These are phyloP conservation scores for Geoglossum glabrum DNA, from an alignment of 495 filamentous ascomycete genomes.

Conservation along the genomic window DNA sequence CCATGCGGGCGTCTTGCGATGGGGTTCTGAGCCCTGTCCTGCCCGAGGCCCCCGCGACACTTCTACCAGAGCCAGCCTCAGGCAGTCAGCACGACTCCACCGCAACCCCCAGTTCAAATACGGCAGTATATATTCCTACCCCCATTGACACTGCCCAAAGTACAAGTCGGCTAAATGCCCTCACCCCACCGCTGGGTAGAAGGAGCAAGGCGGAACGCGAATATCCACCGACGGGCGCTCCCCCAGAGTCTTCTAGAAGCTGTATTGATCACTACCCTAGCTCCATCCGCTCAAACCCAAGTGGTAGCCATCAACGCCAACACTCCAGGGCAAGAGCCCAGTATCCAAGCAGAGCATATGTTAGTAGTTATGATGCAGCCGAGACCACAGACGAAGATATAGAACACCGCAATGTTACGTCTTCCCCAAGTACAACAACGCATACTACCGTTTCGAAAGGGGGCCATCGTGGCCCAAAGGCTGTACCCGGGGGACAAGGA, in stretches of 20 bases:
- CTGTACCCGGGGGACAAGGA: background rate
- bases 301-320: background rate
- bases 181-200: background rate
- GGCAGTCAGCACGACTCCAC: background rate
- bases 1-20: background rate
- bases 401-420: background rate
- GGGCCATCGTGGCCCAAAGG: background rate
- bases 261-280: background rate
- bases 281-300: background rate
- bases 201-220: background rate
- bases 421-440: background rate
- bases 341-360: background rate
- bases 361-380: background rate
- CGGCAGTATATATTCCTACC: background rate
- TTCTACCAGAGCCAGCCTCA: background rate
- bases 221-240: background rate
- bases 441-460: background rate
- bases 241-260: background rate
- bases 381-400: constrained; percentile 2
- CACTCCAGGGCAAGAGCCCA: background rate
- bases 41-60: background rate
- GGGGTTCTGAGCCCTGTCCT: background rate
- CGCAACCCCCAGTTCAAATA: background rate
- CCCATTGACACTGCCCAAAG: background rate
- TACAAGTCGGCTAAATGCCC: background rate